phyloP scores from a whole-genome alignment of 2,329 filamentous ascomycete species.

The Aspergillus phoenicis region DNA sequence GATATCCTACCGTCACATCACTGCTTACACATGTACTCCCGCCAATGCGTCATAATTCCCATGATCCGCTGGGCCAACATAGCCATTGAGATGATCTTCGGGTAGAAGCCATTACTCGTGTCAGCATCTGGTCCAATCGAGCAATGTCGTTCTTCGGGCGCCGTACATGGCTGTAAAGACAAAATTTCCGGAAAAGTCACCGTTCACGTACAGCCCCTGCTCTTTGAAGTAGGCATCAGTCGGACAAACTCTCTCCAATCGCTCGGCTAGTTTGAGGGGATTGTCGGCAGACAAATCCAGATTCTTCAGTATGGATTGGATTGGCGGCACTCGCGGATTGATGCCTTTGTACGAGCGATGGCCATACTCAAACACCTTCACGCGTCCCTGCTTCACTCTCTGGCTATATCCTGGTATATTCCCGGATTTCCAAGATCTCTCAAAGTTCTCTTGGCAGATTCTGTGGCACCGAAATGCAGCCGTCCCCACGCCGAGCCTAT shows the following conservation, averaged over 20 bases:
- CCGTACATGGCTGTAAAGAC: constrained; percentile 46
- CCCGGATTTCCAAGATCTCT: constrained; percentile 28
- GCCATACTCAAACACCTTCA: constrained; percentile 35
- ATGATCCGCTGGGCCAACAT: constrained; percentile 36
- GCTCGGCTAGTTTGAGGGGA: constrained; percentile 29
- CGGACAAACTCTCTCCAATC: constrained; percentile 29
- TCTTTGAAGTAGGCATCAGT: constrained; percentile 31
- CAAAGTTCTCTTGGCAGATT: constrained; percentile 54
- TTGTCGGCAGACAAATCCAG: constrained; percentile 18
- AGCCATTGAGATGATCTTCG: constrained; percentile 33
- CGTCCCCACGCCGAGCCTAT: constrained; percentile 60
- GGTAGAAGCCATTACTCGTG: constrained; percentile 29
- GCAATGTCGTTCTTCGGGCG: background rate
- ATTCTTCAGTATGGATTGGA: constrained; percentile 29
- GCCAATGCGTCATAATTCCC: constrained; percentile 39
- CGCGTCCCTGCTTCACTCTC: constrained; percentile 30
- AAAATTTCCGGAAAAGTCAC: constrained; percentile 50
- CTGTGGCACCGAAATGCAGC: constrained; percentile 62
- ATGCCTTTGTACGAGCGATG: constrained; percentile 36
- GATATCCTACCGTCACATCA: constrained; percentile 12
- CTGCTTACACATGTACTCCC: constrained; percentile 35
- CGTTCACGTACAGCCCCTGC: constrained; percentile 46
- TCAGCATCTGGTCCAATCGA: background rate
- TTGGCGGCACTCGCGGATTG: constrained; percentile 32
- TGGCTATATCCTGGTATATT: constrained; percentile 32